Evolutionary conservation across 768 basidiomycete species (phyloP), one percentile per base, ranked within the genome.

Genomic region (Tricholoma furcatifolium): DNA sequence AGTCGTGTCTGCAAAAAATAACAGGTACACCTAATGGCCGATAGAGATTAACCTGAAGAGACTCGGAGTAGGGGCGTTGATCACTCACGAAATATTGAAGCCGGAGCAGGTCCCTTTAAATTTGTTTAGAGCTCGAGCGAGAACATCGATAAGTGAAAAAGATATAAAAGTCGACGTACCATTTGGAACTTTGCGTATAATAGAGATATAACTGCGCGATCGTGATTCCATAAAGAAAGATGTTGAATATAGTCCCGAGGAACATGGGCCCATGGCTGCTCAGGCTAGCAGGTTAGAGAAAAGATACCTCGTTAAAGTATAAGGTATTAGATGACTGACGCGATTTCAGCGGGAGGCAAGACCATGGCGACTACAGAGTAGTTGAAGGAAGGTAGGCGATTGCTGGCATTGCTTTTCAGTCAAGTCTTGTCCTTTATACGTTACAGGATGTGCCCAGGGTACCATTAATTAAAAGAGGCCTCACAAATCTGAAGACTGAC

Each of bases 201-300:
- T 82, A 82, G 4, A 82, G 35, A 52, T 76, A 75, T 8, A 72
- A 64, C 62, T 83, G 74, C 0, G 71, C 71, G 43, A 76, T 72
- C 74, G 78, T 78, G 42, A 80, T 74, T 2, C 78, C 79, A 53
- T 76, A 78, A 7, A 80, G 67, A 10, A 78, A 49, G 20, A 78
- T 60, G 53, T 79, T 80, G 64, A 80, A 60, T 11, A 71, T 60
- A 47, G 73, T 69, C 15, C 77, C 78, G 39, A 80, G 71, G 57
- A 79, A 68, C 64, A 79, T 76, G 14, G 76, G 76, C 23, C 77
- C 76, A 60, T 77, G 76, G 5, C 80, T 81, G 31, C n/a, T n/a
- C n/a, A n/a, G n/a, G n/a, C n/a, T 15, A 11, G 7, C 21, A 36
- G 6, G 12, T 48, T 20, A 35, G n/a, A n/a, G 34, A 27, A 51